A percentile compares a stretch with the other conserved stretches of the same genome.
These are phyloP conservation scores for Penicillium sp. DNA, from an alignment of 2,329 filamentous ascomycete genomes.

Conservation along the genomic window DNA sequence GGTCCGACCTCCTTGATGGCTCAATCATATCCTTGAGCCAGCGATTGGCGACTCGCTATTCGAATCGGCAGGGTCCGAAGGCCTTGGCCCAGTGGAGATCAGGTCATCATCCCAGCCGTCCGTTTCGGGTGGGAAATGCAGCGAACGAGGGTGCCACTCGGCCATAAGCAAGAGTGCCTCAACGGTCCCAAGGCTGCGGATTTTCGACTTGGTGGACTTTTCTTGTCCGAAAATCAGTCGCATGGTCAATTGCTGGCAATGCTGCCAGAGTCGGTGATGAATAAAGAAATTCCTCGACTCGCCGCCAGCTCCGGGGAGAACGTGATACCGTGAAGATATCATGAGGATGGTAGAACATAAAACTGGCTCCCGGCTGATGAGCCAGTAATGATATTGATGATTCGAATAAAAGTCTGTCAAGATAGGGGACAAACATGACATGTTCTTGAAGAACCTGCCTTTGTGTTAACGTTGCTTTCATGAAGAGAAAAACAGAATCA, in stretches of 20 bases:
- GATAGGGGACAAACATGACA: constrained; percentile 49
- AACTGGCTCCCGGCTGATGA: constrained; percentile 50
- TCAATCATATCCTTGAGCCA: constrained; percentile 54
- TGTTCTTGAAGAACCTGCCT: constrained; percentile 47
- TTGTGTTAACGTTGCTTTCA: neutral
- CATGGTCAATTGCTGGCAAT: constrained; percentile 51
- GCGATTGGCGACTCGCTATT: constrained; percentile 30
- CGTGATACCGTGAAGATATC: constrained; percentile 51
- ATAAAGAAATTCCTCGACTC: constrained; percentile 50
- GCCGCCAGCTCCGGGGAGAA: constrained; percentile 41
- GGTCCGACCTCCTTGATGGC: constrained; percentile 51
- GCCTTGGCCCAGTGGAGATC: constrained; percentile 40
- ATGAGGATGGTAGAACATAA: constrained; percentile 52
- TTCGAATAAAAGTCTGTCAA: constrained; percentile 48
- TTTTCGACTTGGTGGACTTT: constrained; percentile 47
- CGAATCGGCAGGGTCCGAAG: constrained; percentile 25
- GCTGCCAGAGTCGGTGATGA: constrained; percentile 52
- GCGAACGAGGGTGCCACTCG: constrained; percentile 53
- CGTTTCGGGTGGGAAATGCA: constrained; percentile 51
- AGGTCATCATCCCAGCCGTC: constrained; percentile 55
- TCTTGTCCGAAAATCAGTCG: constrained; percentile 53
- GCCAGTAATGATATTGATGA: constrained; percentile 45
- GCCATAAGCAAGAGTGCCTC: constrained; percentile 52
- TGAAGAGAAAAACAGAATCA: neutral
- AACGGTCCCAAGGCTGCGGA: constrained; percentile 49